These are phyloP conservation scores for Geranium rotundifolium DNA, from an alignment of 345 rosid genomes.

Conservation along the genomic window DNA sequence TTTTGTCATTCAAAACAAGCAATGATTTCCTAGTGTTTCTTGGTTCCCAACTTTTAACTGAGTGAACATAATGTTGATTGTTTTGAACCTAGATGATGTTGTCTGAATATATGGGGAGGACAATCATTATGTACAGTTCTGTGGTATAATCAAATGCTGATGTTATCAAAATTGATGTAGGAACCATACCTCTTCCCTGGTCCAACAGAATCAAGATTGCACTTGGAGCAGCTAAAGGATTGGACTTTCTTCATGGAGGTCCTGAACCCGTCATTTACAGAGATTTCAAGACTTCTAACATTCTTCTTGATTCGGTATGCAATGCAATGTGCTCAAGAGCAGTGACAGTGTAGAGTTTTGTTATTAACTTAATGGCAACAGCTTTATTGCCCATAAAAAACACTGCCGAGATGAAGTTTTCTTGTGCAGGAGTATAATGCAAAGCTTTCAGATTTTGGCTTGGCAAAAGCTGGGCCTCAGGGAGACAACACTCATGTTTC, in stretches of 20 bases:
- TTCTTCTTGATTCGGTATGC: conserved; percentile 79
- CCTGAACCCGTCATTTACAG: conserved; percentile 88
- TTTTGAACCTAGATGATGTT: not conserved
- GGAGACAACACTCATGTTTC: conserved; percentile 86
- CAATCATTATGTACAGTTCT: not conserved
- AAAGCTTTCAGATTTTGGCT: conserved; percentile 78
- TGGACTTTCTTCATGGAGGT: conserved; percentile 91
- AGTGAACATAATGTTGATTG: not conserved
- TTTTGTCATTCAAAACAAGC: not conserved
- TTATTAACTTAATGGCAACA: not conserved
- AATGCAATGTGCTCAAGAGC: not conserved
- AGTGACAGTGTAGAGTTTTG: not conserved
- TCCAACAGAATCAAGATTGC: conserved; percentile 78
- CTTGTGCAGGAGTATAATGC: conserved; percentile 56
- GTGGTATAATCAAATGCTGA: conserved; percentile 9
- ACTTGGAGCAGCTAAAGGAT: too few relatives aligned
- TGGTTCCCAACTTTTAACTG: not conserved
- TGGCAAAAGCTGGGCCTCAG: conserved; percentile 78
- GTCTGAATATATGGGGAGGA: not conserved
- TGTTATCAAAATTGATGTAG: conserved; percentile 25
- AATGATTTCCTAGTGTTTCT: not conserved
- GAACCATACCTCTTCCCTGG: conserved; percentile 82
- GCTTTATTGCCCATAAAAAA: too few relatives aligned
- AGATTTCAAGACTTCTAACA: conserved; percentile 94
- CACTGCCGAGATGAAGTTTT: conserved; percentile 2